Evolutionary conservation across 129 eudicot genomes (phyloP).

Genomic region (Deinandra increscens): DNA sequence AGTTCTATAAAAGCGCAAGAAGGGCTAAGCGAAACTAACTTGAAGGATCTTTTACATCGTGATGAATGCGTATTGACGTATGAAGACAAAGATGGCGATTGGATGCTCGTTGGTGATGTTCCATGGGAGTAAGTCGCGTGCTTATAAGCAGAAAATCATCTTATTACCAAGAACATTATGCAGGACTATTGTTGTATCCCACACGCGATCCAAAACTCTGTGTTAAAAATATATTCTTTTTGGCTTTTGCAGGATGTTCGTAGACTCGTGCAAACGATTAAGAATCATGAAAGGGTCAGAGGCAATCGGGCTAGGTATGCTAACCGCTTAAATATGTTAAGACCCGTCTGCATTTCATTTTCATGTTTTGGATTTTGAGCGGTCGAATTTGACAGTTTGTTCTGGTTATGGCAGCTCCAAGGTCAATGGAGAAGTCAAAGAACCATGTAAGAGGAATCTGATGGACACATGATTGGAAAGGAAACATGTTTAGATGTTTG

Average conservation of each 20-base stretch:
- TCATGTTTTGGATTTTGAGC: neutral
- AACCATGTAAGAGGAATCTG: conserved; percentile 29
- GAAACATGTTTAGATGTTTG: conserved; percentile 37
- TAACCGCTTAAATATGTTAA: neutral
- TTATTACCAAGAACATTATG: neutral
- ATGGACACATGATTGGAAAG: conserved; percentile 32
- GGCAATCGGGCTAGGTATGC: conserved; percentile 91
- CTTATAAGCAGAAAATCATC: neutral
- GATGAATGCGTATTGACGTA: conserved; percentile 84
- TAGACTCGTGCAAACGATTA: conserved; percentile 74
- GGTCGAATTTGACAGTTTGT: neutral
- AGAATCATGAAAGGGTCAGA: conserved; percentile 97
- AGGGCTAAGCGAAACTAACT: conserved; percentile 54
- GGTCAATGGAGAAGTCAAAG: conserved; percentile 59
- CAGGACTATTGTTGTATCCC: neutral
- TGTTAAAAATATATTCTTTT: conserved; percentile 8
- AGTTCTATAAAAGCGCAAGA: conserved; percentile 46
- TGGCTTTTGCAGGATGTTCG: conserved; percentile 68
- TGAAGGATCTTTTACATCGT: conserved; percentile 58
- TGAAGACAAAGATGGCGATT: conserved; percentile 94
- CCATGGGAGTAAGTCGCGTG: conserved; percentile 86
- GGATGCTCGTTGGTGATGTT: conserved; percentile 99
- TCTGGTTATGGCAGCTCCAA: conserved; percentile 58
- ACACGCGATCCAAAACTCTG: neutral
- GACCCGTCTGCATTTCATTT: conserved; percentile 9